Evolutionary conservation across 306 rosid species (phyloP).

Genomic region (Citrullus colocynthis): DNA sequence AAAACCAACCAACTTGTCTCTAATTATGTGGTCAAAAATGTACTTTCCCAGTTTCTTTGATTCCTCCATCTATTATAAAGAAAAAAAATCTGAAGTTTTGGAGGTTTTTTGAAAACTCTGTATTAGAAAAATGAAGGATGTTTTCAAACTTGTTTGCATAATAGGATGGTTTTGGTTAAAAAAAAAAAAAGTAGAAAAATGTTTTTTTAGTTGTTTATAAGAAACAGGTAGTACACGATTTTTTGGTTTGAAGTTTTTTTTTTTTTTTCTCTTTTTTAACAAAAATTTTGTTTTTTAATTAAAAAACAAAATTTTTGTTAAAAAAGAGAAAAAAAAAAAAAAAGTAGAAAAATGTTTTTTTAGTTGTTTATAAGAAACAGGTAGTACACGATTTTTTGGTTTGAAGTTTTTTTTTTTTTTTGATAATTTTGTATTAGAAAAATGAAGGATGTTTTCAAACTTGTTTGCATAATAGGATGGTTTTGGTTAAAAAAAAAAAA

Average conservation of each 20-base stretch:
- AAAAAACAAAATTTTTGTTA: too few relatives aligned
- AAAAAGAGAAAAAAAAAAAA: too few relatives aligned
- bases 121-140: not conserved
- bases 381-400: too few relatives aligned
- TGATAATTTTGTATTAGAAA: not conserved
- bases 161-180: not conserved
- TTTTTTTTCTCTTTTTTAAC: too few relatives aligned
- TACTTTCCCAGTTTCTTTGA: conserved; percentile 15
- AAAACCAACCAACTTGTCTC: conserved; percentile 25
- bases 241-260: too few relatives aligned
- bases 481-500: not conserved
- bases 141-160: not conserved
- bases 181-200: not conserved
- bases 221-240: too few relatives aligned
- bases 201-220: too few relatives aligned
- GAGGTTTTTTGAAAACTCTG: not conserved
- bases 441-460: not conserved
- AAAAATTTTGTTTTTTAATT: too few relatives aligned
- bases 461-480: not conserved
- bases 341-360: too few relatives aligned
- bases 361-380: too few relatives aligned
- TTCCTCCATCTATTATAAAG: not conserved
- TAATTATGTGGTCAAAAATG: conserved; percentile 10
- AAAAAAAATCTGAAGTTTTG: not conserved
- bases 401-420: too few relatives aligned